These are phyloP conservation scores for Tothia fuscella DNA, from an alignment of 2,329 filamentous ascomycete genomes.

Conservation along the genomic window DNA sequence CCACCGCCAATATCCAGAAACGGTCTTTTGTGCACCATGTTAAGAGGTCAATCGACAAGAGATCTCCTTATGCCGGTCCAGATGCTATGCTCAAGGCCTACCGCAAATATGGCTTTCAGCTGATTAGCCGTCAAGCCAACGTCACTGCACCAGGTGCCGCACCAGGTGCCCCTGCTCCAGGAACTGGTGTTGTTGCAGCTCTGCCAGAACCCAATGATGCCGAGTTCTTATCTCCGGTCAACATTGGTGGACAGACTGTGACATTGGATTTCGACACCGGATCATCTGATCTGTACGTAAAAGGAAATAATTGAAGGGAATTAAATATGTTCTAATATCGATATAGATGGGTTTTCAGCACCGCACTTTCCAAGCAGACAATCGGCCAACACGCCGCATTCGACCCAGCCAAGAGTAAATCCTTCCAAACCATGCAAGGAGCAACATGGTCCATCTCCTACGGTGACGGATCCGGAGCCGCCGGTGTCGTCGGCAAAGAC, in stretches of 20 bases:
- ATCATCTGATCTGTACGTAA: slow-evolving; percentile 53
- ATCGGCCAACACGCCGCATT: slow-evolving; percentile 43
- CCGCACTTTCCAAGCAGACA: slow-evolving; percentile 35
- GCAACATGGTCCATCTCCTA: slow-evolving; percentile 54
- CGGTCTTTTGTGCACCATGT: slow-evolving; percentile 46
- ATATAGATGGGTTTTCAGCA: slow-evolving; percentile 58
- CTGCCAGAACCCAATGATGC: slow-evolving; percentile 53
- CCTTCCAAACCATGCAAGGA: slow-evolving; percentile 37
- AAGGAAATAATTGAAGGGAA: background rate
- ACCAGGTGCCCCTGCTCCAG: slow-evolving; percentile 15
- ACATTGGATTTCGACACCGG: slow-evolving; percentile 67
- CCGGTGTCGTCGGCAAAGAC: slow-evolving; percentile 56
- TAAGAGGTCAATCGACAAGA: slow-evolving; percentile 43
- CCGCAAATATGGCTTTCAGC: slow-evolving; percentile 51
- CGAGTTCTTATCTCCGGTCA: slow-evolving; percentile 58
- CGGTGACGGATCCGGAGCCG: slow-evolving; percentile 52
- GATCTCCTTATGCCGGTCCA: slow-evolving; percentile 46
- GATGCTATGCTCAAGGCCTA: slow-evolving; percentile 54
- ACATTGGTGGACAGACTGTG: slow-evolving; percentile 56
- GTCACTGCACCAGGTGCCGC: slow-evolving; percentile 11
- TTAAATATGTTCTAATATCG: slow-evolving; percentile 1
- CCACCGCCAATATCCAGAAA: slow-evolving; percentile 30
- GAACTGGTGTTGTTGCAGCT: slow-evolving; percentile 48
- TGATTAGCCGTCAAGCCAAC: slow-evolving; percentile 21
- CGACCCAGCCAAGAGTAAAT: slow-evolving; percentile 39